These are phyloP conservation scores for Globisporangium sylvaticum DNA, from an alignment of 352 stramenopile genomes.

Conservation along the genomic window DNA sequence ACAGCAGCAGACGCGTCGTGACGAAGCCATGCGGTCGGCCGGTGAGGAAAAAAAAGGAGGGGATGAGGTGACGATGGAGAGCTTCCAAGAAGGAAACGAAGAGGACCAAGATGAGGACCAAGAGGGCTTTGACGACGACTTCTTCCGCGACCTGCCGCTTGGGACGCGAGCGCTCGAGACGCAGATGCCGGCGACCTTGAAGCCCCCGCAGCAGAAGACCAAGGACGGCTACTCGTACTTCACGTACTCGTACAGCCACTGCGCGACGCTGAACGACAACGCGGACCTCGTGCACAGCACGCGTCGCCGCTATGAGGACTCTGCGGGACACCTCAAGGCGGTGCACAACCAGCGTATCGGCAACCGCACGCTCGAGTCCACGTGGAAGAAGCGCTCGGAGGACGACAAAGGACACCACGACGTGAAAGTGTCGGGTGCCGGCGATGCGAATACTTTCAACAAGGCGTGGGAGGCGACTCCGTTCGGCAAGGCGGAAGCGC, in stretches of 20 bases:
- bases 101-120: conserved; percentile 4
- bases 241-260: conserved; percentile 68
- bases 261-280: conserved; percentile 47
- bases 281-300: conserved; percentile 45
- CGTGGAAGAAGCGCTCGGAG: conserved; percentile 42
- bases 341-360: conserved; percentile 53
- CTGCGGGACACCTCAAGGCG: conserved; percentile 52
- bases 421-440: conserved; percentile 28
- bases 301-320: conserved; percentile 66
- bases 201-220: conserved; percentile 31
- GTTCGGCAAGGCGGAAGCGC: conserved; percentile 51
- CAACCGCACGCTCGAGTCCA: conserved; percentile 35
- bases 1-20: not conserved
- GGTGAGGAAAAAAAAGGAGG: conserved; percentile 6
- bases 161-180: conserved; percentile 48
- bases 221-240: conserved; percentile 46
- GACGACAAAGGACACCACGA: conserved; percentile 38
- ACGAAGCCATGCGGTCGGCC: conserved; percentile 18
- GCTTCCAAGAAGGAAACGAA: conserved; percentile 7
- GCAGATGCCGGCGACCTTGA: conserved; percentile 27
- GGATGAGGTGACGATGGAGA: not conserved
- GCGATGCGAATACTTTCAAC: conserved; percentile 42
- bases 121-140: conserved; percentile 30
- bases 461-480: conserved; percentile 45
- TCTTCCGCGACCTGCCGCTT: conserved; percentile 49